phyloP scores from a whole-genome alignment of 2,329 filamentous ascomycete species.

The Botrytis hyacinthi region DNA sequence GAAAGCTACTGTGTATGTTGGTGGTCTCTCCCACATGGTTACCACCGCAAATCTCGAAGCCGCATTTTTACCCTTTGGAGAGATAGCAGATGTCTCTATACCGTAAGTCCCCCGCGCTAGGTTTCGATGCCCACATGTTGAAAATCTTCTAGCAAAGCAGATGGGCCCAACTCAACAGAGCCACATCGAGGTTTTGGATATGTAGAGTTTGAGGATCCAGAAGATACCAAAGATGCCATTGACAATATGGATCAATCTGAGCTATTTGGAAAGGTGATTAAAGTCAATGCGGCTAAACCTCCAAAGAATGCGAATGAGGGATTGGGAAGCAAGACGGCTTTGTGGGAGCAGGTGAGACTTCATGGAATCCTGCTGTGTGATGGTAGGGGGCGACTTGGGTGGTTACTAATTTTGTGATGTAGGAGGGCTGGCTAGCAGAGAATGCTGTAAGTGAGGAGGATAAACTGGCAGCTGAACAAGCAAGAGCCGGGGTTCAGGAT shows the following conservation, averaged over 20 bases:
- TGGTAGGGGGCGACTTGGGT: neutral
- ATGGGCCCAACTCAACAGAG: conserved; percentile 73
- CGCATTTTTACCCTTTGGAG: conserved; percentile 94
- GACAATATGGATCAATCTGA: conserved; percentile 99
- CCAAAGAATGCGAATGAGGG: conserved; percentile 87
- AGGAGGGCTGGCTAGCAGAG: conserved; percentile 94
- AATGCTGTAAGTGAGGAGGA: conserved; percentile 84
- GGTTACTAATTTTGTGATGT: conserved; percentile 27
- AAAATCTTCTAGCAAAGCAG: conserved; percentile 60
- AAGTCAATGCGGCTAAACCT: conserved; percentile 86
- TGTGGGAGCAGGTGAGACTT: conserved; percentile 87
- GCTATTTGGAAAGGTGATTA: conserved; percentile 87
- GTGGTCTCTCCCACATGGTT: conserved; percentile 78
- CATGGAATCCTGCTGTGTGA: neutral
- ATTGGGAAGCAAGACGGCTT: conserved; percentile 84
- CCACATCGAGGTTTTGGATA: conserved; percentile 92
- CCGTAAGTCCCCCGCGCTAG: conserved; percentile 47
- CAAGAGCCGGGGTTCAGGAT: conserved; percentile 50
- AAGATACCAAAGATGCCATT: conserved; percentile 90
- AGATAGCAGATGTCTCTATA: conserved; percentile 86
- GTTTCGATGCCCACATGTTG: conserved; percentile 5
- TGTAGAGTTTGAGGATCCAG: conserved; percentile 83
- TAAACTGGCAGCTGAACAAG: conserved; percentile 56
- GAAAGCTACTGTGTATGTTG: conserved; percentile 90
- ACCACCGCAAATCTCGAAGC: conserved; percentile 75